A percentile compares a stretch with the other conserved stretches of the same genome.
Conservation (phyloP, 2,329 filamentous ascomycete genomes). For the Pestalotiopsis fici region DNA sequence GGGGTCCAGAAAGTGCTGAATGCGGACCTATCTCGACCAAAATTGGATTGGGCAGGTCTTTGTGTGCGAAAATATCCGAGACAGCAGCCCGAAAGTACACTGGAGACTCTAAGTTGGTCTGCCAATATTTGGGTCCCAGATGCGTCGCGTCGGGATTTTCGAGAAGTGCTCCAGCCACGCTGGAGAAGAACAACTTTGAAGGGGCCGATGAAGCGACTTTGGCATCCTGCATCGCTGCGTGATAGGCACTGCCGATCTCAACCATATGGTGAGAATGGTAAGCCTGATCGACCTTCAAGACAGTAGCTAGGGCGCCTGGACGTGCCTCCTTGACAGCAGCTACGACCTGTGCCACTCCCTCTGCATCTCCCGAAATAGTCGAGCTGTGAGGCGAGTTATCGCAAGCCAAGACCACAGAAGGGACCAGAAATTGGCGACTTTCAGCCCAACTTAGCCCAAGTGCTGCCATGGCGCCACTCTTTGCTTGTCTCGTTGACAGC, state of each 20-base stretch:
- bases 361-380: neutral
- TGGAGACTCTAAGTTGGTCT: slow-evolving; percentile 2
- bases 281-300: slow-evolving; percentile 1
- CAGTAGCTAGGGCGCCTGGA: neutral
- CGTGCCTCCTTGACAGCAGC: neutral
- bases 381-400: neutral
- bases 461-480: neutral
- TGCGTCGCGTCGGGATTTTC: neutral
- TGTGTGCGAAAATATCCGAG: neutral
- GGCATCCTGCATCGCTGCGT: neutral
- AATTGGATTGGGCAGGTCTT: neutral
- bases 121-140: slow-evolving; percentile 3
- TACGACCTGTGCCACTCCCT: neutral
- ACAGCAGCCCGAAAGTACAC: slow-evolving; percentile 1
- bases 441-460: neutral
- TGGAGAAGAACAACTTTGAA: neutral
- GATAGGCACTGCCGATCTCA: neutral
- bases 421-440: neutral
- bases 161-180: neutral
- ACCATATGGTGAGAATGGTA: slow-evolving; percentile 1
- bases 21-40: slow-evolving; percentile 1
- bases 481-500: neutral
- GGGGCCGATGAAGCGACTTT: neutral
- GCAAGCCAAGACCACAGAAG: neutral
- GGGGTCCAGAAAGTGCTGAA: neutral